A percentile compares a stretch with the other conserved stretches of the same genome.
phyloP scores from a whole-genome alignment of 306 rosid genomes.

The Luffa acutangula region DNA sequence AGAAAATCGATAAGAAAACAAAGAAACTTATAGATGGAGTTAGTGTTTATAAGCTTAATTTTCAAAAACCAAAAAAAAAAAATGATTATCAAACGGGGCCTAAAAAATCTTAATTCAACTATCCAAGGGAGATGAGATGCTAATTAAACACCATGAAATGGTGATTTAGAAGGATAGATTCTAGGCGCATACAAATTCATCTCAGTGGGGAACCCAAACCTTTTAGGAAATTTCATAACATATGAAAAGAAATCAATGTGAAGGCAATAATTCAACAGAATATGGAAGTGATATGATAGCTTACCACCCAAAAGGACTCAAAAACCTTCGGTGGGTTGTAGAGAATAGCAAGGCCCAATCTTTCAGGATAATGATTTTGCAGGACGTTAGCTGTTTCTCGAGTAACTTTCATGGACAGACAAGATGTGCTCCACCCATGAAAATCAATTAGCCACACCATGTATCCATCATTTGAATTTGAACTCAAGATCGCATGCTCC shows the following conservation, averaged over 20 bases:
- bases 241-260: background rate
- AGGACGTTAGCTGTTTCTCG: constrained; percentile 50
- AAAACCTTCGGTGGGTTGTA: constrained; percentile 81
- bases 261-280: background rate
- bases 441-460: constrained; percentile 82
- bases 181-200: background rate
- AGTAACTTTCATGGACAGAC: constrained; percentile 49
- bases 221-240: background rate
- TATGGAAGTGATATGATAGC: constrained; percentile 1
- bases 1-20: too few relatives aligned
- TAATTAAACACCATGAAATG: background rate
- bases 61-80: too few relatives aligned
- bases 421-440: constrained; percentile 51
- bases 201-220: background rate
- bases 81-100: too few relatives aligned
- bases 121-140: background rate
- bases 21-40: too few relatives aligned
- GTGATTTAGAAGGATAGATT: background rate
- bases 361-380: constrained; percentile 82
- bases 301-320: constrained; percentile 82
- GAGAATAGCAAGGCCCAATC: constrained; percentile 60
- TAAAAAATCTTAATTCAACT: background rate
- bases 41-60: too few relatives aligned
- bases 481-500: constrained; percentile 66
- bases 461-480: constrained; percentile 42